Evolutionary conservation across 2,329 filamentous ascomycete species (phyloP).

Genomic region (Fusarium nematophilum): DNA sequence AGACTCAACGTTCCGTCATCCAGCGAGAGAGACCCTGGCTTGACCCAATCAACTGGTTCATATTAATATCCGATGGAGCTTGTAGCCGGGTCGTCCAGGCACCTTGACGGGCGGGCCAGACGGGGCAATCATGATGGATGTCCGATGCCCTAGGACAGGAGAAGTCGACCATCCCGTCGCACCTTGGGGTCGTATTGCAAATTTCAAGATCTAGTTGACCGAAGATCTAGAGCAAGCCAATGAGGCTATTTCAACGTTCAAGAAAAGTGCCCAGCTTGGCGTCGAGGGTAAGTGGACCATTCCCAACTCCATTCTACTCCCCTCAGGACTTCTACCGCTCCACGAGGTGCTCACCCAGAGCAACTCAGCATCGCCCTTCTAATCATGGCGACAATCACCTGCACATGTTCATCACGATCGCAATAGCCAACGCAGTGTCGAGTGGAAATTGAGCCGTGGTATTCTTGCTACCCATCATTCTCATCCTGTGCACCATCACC

Average conservation of each 20-base stretch:
- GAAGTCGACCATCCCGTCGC: background rate
- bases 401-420: no score
- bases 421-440: background rate
- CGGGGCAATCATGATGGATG: slow-evolving; percentile 33
- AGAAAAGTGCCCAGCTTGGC: no score
- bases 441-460: slow-evolving; percentile 3
- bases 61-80: slow-evolving; percentile 36
- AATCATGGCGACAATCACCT: no score
- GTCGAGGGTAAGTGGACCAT: no score
- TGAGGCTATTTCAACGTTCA: background rate
- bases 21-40: slow-evolving; percentile 15
- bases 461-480: slow-evolving; percentile 11
- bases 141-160: slow-evolving; percentile 20
- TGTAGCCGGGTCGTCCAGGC: slow-evolving; percentile 17
- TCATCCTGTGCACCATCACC: background rate
- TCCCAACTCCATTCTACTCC: no score
- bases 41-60: slow-evolving; percentile 35
- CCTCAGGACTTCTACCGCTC: no score
- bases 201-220: background rate
- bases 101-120: slow-evolving; percentile 29
- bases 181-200: slow-evolving; percentile 26
- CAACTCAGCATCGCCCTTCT: no score
- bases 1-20: slow-evolving; percentile 29
- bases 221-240: background rate
- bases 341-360: no score